Conservation (phyloP, 2,329 filamentous ascomycete genomes). For the Hysterium pulicare region DNA sequence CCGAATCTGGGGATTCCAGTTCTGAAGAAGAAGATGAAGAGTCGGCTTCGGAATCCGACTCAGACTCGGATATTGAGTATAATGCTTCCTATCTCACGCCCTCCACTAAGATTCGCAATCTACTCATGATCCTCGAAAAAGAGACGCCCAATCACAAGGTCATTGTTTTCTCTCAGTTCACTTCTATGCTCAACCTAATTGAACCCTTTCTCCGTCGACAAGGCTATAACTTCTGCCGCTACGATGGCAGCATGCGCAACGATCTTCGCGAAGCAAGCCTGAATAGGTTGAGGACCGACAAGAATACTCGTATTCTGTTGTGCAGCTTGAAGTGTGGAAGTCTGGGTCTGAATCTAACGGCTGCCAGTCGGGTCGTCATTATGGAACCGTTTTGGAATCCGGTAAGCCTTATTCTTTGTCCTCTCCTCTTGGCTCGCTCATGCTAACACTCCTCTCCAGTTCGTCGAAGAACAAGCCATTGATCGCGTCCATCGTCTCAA, state of each 20-base stretch:
- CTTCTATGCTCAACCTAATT: conserved; percentile 93
- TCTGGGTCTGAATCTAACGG: conserved; percentile 88
- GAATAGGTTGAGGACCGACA: conserved; percentile 69
- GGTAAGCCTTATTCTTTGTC: conserved; percentile 46
- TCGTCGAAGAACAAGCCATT: conserved; percentile 98
- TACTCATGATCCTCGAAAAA: conserved; percentile 74
- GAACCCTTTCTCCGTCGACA: conserved; percentile 81
- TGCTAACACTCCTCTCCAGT: conserved; percentile 47
- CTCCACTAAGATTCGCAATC: conserved; percentile 88
- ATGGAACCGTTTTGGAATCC: conserved; percentile 99
- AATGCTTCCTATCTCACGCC: conserved; percentile 52
- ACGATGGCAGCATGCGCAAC: conserved; percentile 94
- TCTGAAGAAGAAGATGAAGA: conserved; percentile 44
- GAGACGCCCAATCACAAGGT: conserved; percentile 87
- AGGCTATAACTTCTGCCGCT: conserved; percentile 77
- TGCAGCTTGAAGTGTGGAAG: conserved; percentile 94
- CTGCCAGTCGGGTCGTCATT: conserved; percentile 88
- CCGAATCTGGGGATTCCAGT: conserved; percentile 40
- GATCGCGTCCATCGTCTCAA: conserved; percentile 98
- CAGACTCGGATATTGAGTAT: conserved; percentile 37
- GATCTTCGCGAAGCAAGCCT: conserved; percentile 87
- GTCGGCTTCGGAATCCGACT: conserved; percentile 30
- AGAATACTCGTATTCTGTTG: conserved; percentile 74
- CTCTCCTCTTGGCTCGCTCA: neutral
- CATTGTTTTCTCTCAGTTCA: conserved; percentile 98